Percentiles rank a stretch among this genome's conserved stretches.
Conservation (phyloP, 805 yeast genomes). For the Pichia occidentalis region DNA sequence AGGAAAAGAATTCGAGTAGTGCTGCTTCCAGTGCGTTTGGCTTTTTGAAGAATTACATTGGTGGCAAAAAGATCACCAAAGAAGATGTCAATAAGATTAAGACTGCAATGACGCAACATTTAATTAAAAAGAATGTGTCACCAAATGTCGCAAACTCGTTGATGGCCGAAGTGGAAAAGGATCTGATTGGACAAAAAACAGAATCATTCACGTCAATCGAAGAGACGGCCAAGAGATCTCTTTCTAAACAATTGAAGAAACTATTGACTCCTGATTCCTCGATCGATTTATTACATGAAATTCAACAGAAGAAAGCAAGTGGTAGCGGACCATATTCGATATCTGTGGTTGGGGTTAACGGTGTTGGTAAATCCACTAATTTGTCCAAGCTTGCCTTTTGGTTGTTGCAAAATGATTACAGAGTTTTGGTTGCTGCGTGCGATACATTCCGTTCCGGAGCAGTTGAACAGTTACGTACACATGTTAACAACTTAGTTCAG, state of each 20-base stretch:
- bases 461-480: conserved; percentile 94
- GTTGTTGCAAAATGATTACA: conserved; percentile 83
- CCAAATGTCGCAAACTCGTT: conserved; percentile 78
- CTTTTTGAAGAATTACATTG: conserved; percentile 54
- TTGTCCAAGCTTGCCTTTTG: conserved; percentile 91
- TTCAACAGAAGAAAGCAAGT: conserved; percentile 41
- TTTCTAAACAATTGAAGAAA: conserved; percentile 61
- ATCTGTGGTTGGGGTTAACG: conserved; percentile 95
- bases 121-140: conserved; percentile 83
- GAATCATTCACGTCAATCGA: conserved; percentile 69
- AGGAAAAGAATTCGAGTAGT: conserved; percentile 17
- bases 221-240: conserved; percentile 56
- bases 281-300: conserved; percentile 76
- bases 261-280: conserved; percentile 89
- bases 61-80: conserved; percentile 60
- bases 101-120: conserved; percentile 61
- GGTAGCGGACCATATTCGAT: conserved; percentile 75
- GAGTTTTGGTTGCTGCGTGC: conserved; percentile 89
- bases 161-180: conserved; percentile 61
- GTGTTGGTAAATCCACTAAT: conserved; percentile 96
- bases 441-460: conserved; percentile 98
- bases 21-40: conserved; percentile 42
- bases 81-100: conserved; percentile 62
- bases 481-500: conserved; percentile 74
- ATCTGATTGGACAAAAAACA: conserved; percentile 66